phyloP scores from a whole-genome alignment of 257 asterid species.

The Solanum lignicaule region DNA sequence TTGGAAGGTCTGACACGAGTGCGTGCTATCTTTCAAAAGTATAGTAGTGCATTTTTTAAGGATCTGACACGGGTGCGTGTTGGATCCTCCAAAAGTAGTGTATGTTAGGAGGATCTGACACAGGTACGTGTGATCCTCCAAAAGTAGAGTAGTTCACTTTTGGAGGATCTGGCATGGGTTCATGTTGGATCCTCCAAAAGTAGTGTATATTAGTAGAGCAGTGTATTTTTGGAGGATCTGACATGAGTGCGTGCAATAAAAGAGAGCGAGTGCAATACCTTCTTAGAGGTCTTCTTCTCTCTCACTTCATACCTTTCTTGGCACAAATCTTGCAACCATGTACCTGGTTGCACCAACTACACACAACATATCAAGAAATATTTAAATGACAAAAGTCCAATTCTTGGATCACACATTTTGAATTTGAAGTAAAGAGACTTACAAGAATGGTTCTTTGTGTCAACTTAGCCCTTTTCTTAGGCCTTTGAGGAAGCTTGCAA shows the following conservation, averaged over 20 bases:
- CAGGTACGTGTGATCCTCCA: too few species aligned
- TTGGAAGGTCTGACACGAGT: background rate
- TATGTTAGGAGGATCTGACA: too few species aligned
- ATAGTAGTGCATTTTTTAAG: too few species aligned
- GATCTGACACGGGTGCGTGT: too few species aligned
- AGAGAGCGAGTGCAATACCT: constrained; percentile 7
- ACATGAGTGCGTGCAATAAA: background rate
- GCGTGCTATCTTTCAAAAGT: too few species aligned
- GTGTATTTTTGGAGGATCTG: background rate
- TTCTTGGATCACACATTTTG: background rate
- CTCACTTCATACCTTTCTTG: constrained; percentile 48
- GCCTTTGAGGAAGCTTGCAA: constrained; percentile 39
- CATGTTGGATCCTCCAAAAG: background rate
- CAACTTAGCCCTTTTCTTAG: constrained; percentile 36
- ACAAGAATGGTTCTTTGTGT: constrained; percentile 27
- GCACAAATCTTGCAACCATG: constrained; percentile 39
- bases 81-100: too few species aligned
- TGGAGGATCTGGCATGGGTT: too few species aligned
- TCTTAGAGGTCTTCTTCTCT: constrained; percentile 38
- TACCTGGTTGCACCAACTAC: constrained; percentile 43
- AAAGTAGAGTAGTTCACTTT: too few species aligned
- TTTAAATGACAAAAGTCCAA: background rate
- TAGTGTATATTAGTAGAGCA: too few species aligned
- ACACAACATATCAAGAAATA: background rate
- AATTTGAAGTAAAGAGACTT: background rate